Evolutionary conservation across 2,329 filamentous ascomycete genomes (phyloP), one percentile per base, ranked within the genome.

Genomic region (Conoideocrella luteorostrata): DNA sequence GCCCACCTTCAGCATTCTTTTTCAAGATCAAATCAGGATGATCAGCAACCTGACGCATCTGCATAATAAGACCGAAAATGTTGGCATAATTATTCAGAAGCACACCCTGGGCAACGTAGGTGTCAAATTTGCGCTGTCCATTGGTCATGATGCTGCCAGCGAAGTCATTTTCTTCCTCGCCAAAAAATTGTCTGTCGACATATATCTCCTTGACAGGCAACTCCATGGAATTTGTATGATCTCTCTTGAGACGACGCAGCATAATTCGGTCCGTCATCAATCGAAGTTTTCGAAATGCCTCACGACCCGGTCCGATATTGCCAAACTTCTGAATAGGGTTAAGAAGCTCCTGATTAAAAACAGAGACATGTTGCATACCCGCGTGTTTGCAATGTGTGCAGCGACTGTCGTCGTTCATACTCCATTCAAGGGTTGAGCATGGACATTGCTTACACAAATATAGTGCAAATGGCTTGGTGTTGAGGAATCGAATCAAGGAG

Each of bases 11-110:
- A 3, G 77, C 78, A 49, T 91, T 80, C 67, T 93, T 96, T 69
- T 91, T 94, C 49, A 97, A 67, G 39, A 98, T 86, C 28, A 98
- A 67, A 66, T 98, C 93, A 0, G 93, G 93, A 60, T 98, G 93
- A 53, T 98, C 93, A 7, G 93, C 89, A 21, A 96, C 88, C 68
- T 98, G 93, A 44, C 93, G 85, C 91, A 98, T 97, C 64, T 95
- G 90, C 88, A 97, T 97, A 59, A 98, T 96, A 44, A 98, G 76
- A 59, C 90, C 91, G 57, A 98, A 98, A 52, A 98, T 97, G 62
- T 98, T 98, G 69, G 93, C 93, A 55, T 97, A 97, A 61, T 96
- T 95, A 72, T 97, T 89, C 48, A 98, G 77, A 65, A 98, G 80
- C 17, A 97, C 91, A 69, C 89, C 90, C 50, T 89, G 87, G 15